Base-by-base conservation (phyloP, 305 asterid genomes). In the Fraxinus sp. region DNA sequence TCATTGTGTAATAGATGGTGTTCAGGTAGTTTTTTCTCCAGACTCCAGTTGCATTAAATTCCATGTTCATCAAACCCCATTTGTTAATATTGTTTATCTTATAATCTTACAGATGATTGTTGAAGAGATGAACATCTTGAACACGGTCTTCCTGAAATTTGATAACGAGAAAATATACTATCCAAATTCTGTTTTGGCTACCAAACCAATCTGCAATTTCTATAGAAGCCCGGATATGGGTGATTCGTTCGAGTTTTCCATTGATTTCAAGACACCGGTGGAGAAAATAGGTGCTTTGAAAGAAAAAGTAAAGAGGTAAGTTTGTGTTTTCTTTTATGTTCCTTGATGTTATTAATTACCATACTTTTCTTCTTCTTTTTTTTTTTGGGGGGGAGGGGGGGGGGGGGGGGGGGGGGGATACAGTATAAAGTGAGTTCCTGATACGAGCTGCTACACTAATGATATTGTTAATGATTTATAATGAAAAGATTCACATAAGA, bases 181-280 rank as follows among this genome's bases (percentile, higher is more conserved):
- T 62, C 82, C 82, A 0, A 79, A 79, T 24, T 74, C 70, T 10
- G 70, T 75, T 44, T 59, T 79, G 0, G 76, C 82, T 3, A 79
- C 77, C 7, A 36, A 37, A 74, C 76, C 82, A n/a, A 79, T 79
- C 62, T 11, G 82, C 26, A 79, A 79, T 10, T 79, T 18, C 39
- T 79, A 79, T 10, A 49, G 77, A 7, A 66, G 82, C n/a, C 68
- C 82, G 32, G 82, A 79, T 64, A 79, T 79, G 82, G 77, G 77
- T 0, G 82, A 79, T 41, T 64, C 44, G 6, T 33, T 79, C n/a
- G 77, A 79, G 7, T 79, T 79, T 32, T 79, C 62, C 62, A 52
- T 52, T 14, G 62, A 14, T 52, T 52, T 52, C 62, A 52, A 52
- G 22, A 52, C 22, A 52, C 22, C 22, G 8, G 20, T 52, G 22